Conservation (phyloP, 1,139 yeast species). For the Saccharomyces hybrid region DNA sequence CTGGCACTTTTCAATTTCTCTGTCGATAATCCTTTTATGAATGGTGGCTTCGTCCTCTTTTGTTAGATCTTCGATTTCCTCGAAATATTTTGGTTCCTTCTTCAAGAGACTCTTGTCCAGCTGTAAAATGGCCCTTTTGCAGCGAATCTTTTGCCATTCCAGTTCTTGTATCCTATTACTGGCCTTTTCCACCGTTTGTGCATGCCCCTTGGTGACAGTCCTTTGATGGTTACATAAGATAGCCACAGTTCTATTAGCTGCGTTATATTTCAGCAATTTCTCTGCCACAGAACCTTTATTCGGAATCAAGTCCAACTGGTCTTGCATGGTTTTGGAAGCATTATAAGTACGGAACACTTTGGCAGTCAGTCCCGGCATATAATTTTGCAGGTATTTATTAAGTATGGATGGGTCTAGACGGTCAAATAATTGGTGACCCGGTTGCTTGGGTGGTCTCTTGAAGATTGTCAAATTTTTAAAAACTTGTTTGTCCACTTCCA, state of each 20-base stretch:
- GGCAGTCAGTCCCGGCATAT: slow-evolving; percentile 91
- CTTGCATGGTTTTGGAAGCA: slow-evolving; percentile 95
- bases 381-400: slow-evolving; percentile 79
- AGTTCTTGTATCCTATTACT: slow-evolving; percentile 70
- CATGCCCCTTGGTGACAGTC: slow-evolving; percentile 80
- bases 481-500: slow-evolving; percentile 81
- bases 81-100: slow-evolving; percentile 54
- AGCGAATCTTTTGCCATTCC: slow-evolving; percentile 73
- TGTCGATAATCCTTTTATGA: slow-evolving; percentile 45
- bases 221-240: slow-evolving; percentile 96
- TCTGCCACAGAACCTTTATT: slow-evolving; percentile 84
- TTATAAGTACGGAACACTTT: slow-evolving; percentile 96
- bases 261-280: slow-evolving; percentile 79
- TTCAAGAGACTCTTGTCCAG: slow-evolving; percentile 50
- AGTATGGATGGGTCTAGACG: slow-evolving; percentile 75
- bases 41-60: slow-evolving; percentile 57
- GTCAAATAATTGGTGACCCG: slow-evolving; percentile 90
- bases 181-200: slow-evolving; percentile 69
- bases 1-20: slow-evolving; percentile 55
- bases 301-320: slow-evolving; percentile 73
- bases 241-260: slow-evolving; percentile 93
- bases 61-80: slow-evolving; percentile 60
- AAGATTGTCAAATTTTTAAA: slow-evolving; percentile 81
- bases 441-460: slow-evolving; percentile 78
- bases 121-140: slow-evolving; percentile 61